Evolutionary conservation across 2,329 filamentous ascomycete genomes (phyloP).

Genomic region (Cladosporium phlei): DNA sequence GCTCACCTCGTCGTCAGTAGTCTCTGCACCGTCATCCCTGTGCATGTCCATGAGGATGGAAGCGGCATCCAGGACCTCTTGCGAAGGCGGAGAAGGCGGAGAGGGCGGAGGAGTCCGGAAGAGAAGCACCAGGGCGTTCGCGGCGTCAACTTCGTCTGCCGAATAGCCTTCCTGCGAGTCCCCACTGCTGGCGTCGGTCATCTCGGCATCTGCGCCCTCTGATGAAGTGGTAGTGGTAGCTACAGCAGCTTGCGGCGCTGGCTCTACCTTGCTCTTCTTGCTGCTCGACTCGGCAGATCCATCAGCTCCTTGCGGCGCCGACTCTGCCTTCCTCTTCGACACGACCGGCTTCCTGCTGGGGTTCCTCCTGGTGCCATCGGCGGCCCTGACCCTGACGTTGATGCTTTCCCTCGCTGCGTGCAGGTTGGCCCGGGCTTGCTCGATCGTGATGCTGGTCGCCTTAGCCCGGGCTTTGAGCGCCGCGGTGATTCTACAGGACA

Average conservation of each 20-base stretch:
- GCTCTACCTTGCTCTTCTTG: neutral
- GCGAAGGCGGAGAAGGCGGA: too few species aligned
- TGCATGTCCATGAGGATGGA: neutral
- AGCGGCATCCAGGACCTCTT: neutral
- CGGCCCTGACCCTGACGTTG: too few species aligned
- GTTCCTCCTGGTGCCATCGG: too few species aligned
- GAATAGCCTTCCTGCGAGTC: neutral
- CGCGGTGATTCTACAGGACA: neutral
- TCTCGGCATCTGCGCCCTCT: neutral
- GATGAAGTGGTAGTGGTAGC: too few species aligned
- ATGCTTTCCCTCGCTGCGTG: neutral
- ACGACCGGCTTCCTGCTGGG: too few species aligned
- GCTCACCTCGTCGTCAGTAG: too few species aligned
- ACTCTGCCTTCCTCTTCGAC: too few species aligned
- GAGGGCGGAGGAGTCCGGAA: too few species aligned
- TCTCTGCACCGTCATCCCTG: too few species aligned
- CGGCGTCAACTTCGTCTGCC: neutral
- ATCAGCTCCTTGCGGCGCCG: too few species aligned
- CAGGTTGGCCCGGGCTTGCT: neutral
- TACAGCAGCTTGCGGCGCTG: neutral
- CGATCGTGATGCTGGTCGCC: neutral
- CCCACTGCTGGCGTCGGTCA: neutral
- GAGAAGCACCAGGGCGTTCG: neutral
- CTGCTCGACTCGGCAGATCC: too few species aligned
- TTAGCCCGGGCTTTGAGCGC: neutral